Evolutionary conservation across 805 yeast genomes (phyloP), one percentile per base, ranked within the genome.

Genomic region (Ogataea trehaloabstinens): DNA sequence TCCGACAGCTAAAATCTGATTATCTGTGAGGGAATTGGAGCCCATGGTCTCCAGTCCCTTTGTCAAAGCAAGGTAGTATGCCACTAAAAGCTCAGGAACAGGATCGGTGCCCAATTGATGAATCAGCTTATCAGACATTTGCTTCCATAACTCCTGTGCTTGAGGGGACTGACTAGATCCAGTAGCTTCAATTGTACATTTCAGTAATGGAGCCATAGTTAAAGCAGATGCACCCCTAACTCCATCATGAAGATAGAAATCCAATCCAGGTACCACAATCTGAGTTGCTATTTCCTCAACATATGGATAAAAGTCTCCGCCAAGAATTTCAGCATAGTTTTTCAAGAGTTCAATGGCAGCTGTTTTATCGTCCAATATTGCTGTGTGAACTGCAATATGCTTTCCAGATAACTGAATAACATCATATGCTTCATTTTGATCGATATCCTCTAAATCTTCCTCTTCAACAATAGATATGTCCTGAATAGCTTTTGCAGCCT

Each of bases 361-460:
- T 3, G 87, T 90, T 64, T 93, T 93, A 47, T 91, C 98, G 57
- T 93, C 99, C 42, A 93, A 71, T n/a, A 86, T 70, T 10, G 96
- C 88, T 3, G 97, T 90, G 58, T 91, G 95, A 37, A 93, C 88
- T 17, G 97, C 98, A 54, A 93, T 79, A 55, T 87, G 90, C 61
- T 88, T 90, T 38, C 98, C 99, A 21, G 87, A 80, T 31, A 90
- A 69, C 51, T 88, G 88, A 38, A 93, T 81, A 32, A 93, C 93
- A 56, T 93, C 98, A 93, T 96, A 93, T 45, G 89, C 96, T 38
- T 89, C 95, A 52, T 87, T 85, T 55, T 80, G 82, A 51, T 80
- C 84, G 48, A 78, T 78, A 49, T 85, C 86, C 34, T 85, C 93
- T 21, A 80, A 75, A 40, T 95, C 95, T 42, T 83, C 90, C 49